Base-by-base conservation (phyloP, 2,329 filamentous ascomycete genomes). In the Alternaria atra region DNA sequence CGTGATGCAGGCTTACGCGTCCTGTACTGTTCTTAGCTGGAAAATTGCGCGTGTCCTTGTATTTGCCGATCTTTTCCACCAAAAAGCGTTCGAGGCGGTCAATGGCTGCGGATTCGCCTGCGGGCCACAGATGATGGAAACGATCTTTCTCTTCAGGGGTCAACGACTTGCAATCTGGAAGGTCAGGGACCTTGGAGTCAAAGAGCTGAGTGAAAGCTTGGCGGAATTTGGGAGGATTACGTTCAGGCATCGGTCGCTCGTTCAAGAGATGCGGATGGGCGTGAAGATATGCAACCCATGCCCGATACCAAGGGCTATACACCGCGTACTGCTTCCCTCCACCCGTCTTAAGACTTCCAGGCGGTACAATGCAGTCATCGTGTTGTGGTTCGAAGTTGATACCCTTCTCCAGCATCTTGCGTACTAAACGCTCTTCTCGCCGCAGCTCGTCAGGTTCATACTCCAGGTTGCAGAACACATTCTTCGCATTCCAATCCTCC, bases 381-480 rank as follows among this genome's bases (percentile, higher is more conserved):
- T 94, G 91, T 1, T 90, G 83, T 0, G 89, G 86, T n/a, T 89
- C 85, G 67, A 96, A 89, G 1, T 85, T 84, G 47, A 94, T 86
- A 0, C 87, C 89, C 12, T 85, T 85, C 15, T 88, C 83, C 1
- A 90, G 79, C 61, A 90, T 86, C 40, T 83, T 77, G 29, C 81
- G 84, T 1, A 92, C 84, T 71, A 97, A 79, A 29, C 82, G 83
- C 1, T 89, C 87, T 70, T 97, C 94, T 6, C 93, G 84, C 43
- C 93, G 84, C 59, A 97, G 79, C 79, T 97, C 94, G 73, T 97
- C 94, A 0, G 96, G 92, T 76, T 97, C 94, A 71, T 97, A 97
- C 75, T 97, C 93, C 58, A 93, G 87, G 73, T 97, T 97, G 48
- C 91, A 89, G 71, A 89, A 96, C 2, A 97, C 66, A 70, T 95